These are phyloP conservation scores for Pythium graminicola DNA, from an alignment of 352 stramenopile genomes.

Conservation along the genomic window DNA sequence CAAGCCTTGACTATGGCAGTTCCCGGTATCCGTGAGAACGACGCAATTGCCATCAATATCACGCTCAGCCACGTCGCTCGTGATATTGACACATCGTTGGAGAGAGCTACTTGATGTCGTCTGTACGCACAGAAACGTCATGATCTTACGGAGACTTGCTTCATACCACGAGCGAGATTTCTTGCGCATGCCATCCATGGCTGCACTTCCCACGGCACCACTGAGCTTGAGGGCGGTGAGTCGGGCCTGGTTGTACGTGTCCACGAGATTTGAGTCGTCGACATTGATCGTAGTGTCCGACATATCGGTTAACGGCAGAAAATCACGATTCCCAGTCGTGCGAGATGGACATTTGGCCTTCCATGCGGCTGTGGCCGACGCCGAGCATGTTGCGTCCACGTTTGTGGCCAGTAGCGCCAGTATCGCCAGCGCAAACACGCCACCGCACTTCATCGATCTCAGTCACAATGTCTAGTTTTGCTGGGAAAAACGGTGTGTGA, in stretches of 20 bases:
- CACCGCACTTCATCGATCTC: neutral
- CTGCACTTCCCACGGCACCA: constrained; percentile 43
- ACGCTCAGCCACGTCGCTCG: constrained; percentile 40
- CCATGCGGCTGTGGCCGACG: constrained; percentile 40
- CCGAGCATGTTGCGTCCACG: constrained; percentile 41
- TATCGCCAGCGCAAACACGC: constrained; percentile 2
- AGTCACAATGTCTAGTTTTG: neutral
- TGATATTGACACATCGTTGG: constrained; percentile 46
- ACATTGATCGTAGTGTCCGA: constrained; percentile 49
- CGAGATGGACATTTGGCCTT: constrained; percentile 48
- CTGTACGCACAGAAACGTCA: constrained; percentile 66
- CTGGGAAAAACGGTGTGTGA: too few species aligned
- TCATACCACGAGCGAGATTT: constrained; percentile 67
- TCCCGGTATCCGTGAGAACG: constrained; percentile 35
- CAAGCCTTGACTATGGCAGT: constrained; percentile 48
- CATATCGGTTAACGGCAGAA: constrained; percentile 52
- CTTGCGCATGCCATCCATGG: constrained; percentile 66
- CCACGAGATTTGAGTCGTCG: constrained; percentile 44
- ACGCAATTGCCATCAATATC: constrained; percentile 54
- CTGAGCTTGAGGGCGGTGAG: constrained; percentile 64
- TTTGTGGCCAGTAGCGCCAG: neutral
- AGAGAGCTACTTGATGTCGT: constrained; percentile 39
- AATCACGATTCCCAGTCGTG: constrained; percentile 45
- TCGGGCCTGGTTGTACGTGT: constrained; percentile 64
- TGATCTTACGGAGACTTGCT: constrained; percentile 49